These are phyloP conservation scores for Elsinoe arachidis DNA, from an alignment of 2,329 filamentous ascomycete genomes.

Conservation along the genomic window DNA sequence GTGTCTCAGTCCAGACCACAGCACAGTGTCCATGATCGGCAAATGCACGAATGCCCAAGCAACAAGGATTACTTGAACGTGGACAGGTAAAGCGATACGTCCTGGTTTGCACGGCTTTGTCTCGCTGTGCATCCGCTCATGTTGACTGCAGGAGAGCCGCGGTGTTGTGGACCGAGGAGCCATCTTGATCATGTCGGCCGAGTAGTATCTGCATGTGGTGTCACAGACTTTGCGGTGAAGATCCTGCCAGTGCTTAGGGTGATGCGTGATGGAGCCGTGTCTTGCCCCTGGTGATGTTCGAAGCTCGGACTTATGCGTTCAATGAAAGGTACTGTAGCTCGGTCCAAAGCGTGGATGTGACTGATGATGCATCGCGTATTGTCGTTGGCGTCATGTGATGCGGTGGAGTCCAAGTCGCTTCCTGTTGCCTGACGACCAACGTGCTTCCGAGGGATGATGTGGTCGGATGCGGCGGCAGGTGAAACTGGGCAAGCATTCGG, in stretches of 20 bases:
- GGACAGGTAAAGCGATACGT: too few relatives aligned
- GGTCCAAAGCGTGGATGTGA: too few relatives aligned
- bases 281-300: background rate
- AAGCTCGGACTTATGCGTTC: background rate
- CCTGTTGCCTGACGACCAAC: background rate
- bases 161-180: background rate
- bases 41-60: too few relatives aligned
- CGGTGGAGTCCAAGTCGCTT: background rate
- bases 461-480: conserved; percentile 8
- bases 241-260: background rate
- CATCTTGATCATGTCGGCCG: background rate
- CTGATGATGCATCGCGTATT: too few relatives aligned
- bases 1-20: too few relatives aligned
- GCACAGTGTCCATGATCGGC: too few relatives aligned
- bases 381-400: too few relatives aligned
- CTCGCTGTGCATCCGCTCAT: too few relatives aligned
- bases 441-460: background rate
- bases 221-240: background rate
- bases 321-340: too few relatives aligned
- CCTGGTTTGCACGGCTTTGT: too few relatives aligned
- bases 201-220: background rate
- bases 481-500: conserved; percentile 1
- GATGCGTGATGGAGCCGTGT: background rate
- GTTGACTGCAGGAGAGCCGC: background rate
- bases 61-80: too few relatives aligned